These are phyloP conservation scores for Capillidium rhysosporum DNA, from an alignment of 371 early-diverging fungal genomes.

Conservation along the genomic window DNA sequence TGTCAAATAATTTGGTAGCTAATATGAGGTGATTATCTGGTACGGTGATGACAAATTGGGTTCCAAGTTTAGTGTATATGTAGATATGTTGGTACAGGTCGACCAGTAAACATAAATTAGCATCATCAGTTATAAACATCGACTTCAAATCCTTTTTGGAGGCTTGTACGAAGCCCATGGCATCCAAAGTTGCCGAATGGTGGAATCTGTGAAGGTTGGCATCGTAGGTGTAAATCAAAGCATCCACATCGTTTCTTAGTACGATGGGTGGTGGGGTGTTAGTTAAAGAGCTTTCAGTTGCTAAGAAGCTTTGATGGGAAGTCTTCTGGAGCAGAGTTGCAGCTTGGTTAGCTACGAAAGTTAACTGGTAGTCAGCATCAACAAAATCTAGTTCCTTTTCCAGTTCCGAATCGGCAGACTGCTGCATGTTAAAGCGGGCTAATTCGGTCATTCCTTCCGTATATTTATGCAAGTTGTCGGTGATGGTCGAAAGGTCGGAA, in stretches of 20 bases:
- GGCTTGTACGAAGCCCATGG: slow-evolving; percentile 62
- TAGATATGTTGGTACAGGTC: slow-evolving; percentile 20
- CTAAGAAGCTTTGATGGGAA: neutral
- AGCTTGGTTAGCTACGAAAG: slow-evolving; percentile 13
- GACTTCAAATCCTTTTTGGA: slow-evolving; percentile 53
- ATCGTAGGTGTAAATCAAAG: slow-evolving; percentile 22
- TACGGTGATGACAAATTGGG: too few species aligned
- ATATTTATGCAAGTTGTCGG: slow-evolving; percentile 36
- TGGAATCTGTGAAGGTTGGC: slow-evolving; percentile 7
- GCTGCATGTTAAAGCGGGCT: slow-evolving; percentile 10
- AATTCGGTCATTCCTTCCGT: slow-evolving; percentile 16
- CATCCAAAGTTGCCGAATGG: slow-evolving; percentile 43
- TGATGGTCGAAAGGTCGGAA: slow-evolving; percentile 30
- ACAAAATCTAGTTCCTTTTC: slow-evolving; percentile 40
- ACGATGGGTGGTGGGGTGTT: slow-evolving; percentile 24
- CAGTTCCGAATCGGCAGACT: slow-evolving; percentile 29
- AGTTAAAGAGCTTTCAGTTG: neutral
- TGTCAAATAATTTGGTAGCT: too few species aligned
- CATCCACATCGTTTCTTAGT: slow-evolving; percentile 55
- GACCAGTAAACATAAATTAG: slow-evolving; percentile 11
- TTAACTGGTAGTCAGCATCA: slow-evolving; percentile 24
- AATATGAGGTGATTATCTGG: too few species aligned
- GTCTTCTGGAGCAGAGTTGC: neutral
- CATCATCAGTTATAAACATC: too few species aligned
- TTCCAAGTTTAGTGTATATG: too few species aligned